Evolutionary conservation across 2,329 filamentous ascomycete species (phyloP), one percentile per base, ranked within the genome.

Genomic region (Plenodomus lindquistii): DNA sequence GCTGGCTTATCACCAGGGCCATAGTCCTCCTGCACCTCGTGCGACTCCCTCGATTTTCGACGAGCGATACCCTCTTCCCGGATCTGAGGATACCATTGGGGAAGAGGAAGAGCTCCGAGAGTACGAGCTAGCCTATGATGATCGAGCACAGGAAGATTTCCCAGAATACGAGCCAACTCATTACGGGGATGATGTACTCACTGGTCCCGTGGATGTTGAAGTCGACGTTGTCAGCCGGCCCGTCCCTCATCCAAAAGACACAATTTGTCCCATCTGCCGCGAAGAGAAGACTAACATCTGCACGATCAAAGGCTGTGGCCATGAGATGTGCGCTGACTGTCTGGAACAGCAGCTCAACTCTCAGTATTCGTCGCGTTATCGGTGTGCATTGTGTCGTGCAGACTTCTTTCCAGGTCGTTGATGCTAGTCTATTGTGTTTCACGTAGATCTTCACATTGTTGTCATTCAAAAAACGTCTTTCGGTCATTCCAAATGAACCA

Each of bases 311-410:
- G 22, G 40, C 5, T 51, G 48, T 18, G 11, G 35, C 10, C 48
- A 42, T 35, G 44, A 37, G 11, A 18, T 43, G 15, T 36, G 44
- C 13, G 21, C 38, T 21, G 17, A 10, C 8, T 52, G 48, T 21
- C 37, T 52, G 13, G 15, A 29, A 7, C 11, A n/a, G 11, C 48
- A 52, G 20, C 19, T 52, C 6, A 15, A 29, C 3, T 11, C 19
- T 6, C 15, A 24, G n/a, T 31, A 52, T 22, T 16, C 29, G 15
- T 36, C 24, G 24, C 45, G 48, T 8, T 48, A 52, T 22, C 43
- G 19, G 21, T 52, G 48, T 21, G 37, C 44, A 16, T 7, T 41
- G 2, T 52, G 48, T 20, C 37, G 48, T 18, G 40, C 44, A 2
- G 37, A 44, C 16, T 44, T 52, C 31, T 46, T 48, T 8, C 27